Evolutionary conservation across 2,329 filamentous ascomycete genomes (phyloP).

Genomic region (Triangularia verruculosa): DNA sequence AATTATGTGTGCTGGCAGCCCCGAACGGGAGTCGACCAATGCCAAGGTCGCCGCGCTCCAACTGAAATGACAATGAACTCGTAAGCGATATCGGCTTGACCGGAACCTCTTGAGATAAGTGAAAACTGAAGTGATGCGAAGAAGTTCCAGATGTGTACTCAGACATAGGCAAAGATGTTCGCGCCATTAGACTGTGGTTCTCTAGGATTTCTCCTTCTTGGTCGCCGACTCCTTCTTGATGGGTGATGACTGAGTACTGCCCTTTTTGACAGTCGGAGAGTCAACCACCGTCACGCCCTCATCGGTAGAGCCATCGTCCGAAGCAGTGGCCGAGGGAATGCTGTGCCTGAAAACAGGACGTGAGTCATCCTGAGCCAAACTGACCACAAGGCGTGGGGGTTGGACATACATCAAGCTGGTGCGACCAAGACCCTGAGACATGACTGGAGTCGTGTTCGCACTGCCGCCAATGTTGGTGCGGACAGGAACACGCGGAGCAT

Average conservation of each 20-base stretch:
- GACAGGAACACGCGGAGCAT: conserved; percentile 23
- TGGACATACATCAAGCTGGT: conserved; percentile 24
- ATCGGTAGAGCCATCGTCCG: conserved; percentile 47
- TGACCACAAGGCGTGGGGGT: conserved; percentile 2
- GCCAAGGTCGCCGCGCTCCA: conserved; percentile 16
- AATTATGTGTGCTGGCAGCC: conserved; percentile 27
- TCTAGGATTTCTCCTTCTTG: conserved; percentile 41
- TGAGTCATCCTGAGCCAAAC: conserved; percentile 21
- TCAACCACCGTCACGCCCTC: conserved; percentile 56
- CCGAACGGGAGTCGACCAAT: conserved; percentile 14
- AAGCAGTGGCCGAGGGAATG: conserved; percentile 41
- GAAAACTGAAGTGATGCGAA: conserved; percentile 20
- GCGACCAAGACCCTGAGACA: conserved; percentile 20
- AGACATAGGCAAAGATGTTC: conserved; percentile 23
- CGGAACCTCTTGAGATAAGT: conserved; percentile 22
- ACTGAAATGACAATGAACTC: conserved; percentile 27
- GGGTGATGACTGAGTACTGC: conserved; percentile 50
- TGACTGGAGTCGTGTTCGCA: conserved; percentile 12
- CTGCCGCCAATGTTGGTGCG: conserved; percentile 18
- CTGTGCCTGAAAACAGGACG: conserved; percentile 36
- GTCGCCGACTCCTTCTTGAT: conserved; percentile 48
- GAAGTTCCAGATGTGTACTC: conserved; percentile 18
- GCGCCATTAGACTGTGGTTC: conserved; percentile 24
- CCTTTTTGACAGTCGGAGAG: conserved; percentile 41
- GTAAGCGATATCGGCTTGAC: conserved; percentile 23